Evolutionary conservation across 2,329 filamentous ascomycete genomes (phyloP), one percentile per base, ranked within the genome.

Genomic region (Pseudodiploospora longispora): DNA sequence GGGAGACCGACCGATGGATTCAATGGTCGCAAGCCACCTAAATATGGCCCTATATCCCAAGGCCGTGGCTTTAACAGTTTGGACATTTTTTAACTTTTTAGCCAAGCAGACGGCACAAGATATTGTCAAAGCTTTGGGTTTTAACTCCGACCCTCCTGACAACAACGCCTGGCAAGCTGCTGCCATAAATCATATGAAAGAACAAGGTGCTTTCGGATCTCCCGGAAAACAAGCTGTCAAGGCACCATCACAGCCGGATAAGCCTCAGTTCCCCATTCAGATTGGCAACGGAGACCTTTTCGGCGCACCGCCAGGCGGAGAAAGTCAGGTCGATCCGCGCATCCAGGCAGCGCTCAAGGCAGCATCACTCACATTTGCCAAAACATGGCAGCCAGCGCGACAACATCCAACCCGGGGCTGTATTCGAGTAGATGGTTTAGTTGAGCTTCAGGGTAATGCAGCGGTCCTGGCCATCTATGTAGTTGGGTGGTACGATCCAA

Each of bases 401-500:
- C 59, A 61, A 6, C 60, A 66, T 2, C 73, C 75, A 0, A 71
- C 68, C 5, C 64, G 71, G 8, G 78, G 78, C 4, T 71, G 69
- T 41, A 63, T 82, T 38, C 57, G 63, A 2, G 66, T 82, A 1
- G 71, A 71, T 10, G 78, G 78, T 1, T 56, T 79, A 8, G 69
- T 82, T 2, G 73, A 80, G 49, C 46, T 81, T 2, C 63, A 70
- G 35, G 67, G 73, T 2, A 57, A 69, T 2, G 67, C 60, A 27
- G 68, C 69, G 1, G 64, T 64, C 40, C 55, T 80, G 43, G 67
- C 70, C 3, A 61, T 80, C 9, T 72, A 78, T 47, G 75, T 76
- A 2, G 47, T 60, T 8, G 72, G 67, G 2, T 77, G 70, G 59
- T 82, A 75, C 59, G 69, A 82, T 54, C 76, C 78, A 2, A 74